These are phyloP conservation scores for Ogataea paradorogensis DNA, from an alignment of 805 yeast species.

Conservation along the genomic window DNA sequence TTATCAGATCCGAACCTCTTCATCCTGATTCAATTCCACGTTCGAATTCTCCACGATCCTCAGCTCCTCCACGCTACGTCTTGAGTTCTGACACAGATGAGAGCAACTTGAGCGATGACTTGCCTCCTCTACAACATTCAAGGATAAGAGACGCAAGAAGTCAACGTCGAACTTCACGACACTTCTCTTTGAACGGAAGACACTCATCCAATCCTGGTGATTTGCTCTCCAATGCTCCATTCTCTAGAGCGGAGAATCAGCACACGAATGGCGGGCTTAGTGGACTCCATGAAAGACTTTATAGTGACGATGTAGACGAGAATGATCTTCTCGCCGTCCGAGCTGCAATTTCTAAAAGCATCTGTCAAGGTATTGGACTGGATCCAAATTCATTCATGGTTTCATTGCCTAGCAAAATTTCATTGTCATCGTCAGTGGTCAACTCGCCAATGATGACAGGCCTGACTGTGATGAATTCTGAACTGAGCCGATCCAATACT, in stretches of 20 bases:
- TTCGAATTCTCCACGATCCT: conserved; percentile 1
- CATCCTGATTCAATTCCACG: conserved; percentile 4
- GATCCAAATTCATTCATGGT: conserved; percentile 30
- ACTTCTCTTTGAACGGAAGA: conserved; percentile 52
- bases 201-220: conserved; percentile 78
- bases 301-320: conserved; percentile 50
- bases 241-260: conserved; percentile 28
- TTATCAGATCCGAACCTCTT: conserved; percentile 3
- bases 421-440: conserved; percentile 19
- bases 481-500: background rate
- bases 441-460: conserved; percentile 24
- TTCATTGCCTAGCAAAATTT: conserved; percentile 14
- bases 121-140: conserved; percentile 2
- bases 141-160: background rate
- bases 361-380: conserved; percentile 68
- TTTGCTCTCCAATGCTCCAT: conserved; percentile 74
- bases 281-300: conserved; percentile 18
- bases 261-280: conserved; percentile 16
- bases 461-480: conserved; percentile 12
- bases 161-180: conserved; percentile 35
- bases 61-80: conserved; percentile 7
- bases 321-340: conserved; percentile 42
- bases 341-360: conserved; percentile 65
- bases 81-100: conserved; percentile 27
- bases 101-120: conserved; percentile 18